Conservation (phyloP, 768 basidiomycete species). For the Solioccasus polychromus region DNA sequence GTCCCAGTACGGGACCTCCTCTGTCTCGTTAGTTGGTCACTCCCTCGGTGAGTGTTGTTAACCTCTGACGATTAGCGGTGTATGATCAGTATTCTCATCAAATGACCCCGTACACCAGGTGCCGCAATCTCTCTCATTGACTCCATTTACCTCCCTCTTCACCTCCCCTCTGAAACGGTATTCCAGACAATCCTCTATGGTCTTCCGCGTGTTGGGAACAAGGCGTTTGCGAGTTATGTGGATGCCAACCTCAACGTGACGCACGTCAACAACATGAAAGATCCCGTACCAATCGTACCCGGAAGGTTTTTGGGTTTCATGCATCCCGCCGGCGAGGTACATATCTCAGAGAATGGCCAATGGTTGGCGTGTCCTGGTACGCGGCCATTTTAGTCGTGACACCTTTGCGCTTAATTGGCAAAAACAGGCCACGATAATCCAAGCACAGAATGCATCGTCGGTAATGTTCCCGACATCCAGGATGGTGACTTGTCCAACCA, state of each 20-base stretch:
- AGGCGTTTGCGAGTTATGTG: constrained; percentile 55
- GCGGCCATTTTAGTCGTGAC: not conserved
- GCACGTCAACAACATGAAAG: constrained; percentile 51
- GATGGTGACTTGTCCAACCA: constrained; percentile 42
- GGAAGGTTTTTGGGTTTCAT: constrained; percentile 35
- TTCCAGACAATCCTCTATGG: constrained; percentile 32
- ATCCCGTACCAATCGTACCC: constrained; percentile 36
- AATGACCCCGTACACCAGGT: no score
- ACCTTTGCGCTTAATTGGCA: not conserved
- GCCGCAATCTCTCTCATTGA: constrained; percentile 37
- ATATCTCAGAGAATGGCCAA: constrained; percentile 38
- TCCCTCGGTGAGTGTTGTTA: constrained; percentile 33
- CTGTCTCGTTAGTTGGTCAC: constrained; percentile 45
- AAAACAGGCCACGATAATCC: constrained; percentile 57
- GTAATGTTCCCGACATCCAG: constrained; percentile 39
- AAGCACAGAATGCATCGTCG: constrained; percentile 29
- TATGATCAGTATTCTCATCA: not conserved
- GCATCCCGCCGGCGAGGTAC: constrained; percentile 40
- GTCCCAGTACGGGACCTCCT: constrained; percentile 28
- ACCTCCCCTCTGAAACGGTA: constrained; percentile 27
- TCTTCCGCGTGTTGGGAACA: constrained; percentile 47
- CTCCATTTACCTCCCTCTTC: constrained; percentile 34
- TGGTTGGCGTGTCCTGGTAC: constrained; percentile 57
- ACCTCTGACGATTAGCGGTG: not conserved
- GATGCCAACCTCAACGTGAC: constrained; percentile 42